Percentiles rank a stretch among this genome's conserved stretches.
phyloP scores from a whole-genome alignment of 176 grass and related monocot genomes.

The Dendrocalamus sinicus region DNA sequence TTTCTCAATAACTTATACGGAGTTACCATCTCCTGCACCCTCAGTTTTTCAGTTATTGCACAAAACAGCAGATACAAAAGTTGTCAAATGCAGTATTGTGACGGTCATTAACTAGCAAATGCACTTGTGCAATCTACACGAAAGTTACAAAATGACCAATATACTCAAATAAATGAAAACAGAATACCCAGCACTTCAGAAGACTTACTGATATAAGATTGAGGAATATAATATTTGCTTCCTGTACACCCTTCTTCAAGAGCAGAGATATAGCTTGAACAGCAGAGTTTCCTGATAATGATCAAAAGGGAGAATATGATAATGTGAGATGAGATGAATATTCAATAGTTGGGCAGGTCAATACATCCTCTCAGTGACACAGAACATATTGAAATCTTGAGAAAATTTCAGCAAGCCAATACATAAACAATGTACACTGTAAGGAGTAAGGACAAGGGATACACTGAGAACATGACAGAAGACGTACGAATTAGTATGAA shows the following conservation, averaged over 20 bases:
- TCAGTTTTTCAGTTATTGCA: background rate
- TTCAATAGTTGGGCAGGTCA: background rate
- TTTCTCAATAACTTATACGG: background rate
- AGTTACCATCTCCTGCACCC: background rate
- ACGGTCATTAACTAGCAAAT: constrained; percentile 17
- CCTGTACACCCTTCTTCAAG: constrained; percentile 82
- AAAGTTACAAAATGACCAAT: background rate
- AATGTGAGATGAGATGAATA: constrained; percentile 7
- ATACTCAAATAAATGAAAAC: constrained; percentile 1
- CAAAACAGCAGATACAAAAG: background rate
- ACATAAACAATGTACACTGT: background rate
- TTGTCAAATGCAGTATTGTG: background rate
- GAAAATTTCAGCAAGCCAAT: background rate
- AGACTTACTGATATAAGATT: constrained; percentile 92
- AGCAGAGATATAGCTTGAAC: constrained; percentile 91
- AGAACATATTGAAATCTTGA: constrained; percentile 5
- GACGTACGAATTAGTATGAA: background rate
- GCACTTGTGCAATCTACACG: background rate
- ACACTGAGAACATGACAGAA: background rate
- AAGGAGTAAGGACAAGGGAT: background rate
- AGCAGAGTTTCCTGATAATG: constrained; percentile 77
- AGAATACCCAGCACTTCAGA: constrained; percentile 5
- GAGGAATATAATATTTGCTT: constrained; percentile 89
- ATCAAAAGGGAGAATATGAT: constrained; percentile 23
- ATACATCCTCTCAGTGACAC: background rate